phyloP scores from a whole-genome alignment of 1,284 basidiomycete genomes.

The Apiotrichum gamsii region DNA sequence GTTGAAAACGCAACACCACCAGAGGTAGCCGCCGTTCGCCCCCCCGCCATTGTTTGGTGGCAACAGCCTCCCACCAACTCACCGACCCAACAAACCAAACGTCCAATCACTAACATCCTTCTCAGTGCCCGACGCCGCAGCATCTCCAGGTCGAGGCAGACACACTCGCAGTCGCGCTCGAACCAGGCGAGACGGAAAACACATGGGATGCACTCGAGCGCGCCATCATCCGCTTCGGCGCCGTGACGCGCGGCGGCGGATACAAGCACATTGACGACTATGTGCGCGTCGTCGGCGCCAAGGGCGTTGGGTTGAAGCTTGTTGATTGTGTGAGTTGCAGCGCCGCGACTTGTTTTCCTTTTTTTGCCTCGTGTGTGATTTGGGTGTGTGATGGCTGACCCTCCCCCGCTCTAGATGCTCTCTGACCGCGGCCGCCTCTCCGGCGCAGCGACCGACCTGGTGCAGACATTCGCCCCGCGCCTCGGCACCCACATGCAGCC shows the following conservation, averaged over 20 bases:
- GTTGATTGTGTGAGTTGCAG: slow-evolving; percentile 43
- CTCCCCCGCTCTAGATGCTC: slow-evolving; percentile 41
- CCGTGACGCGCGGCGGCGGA: slow-evolving; percentile 45
- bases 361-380: no score
- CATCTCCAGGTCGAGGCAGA: slow-evolving; percentile 42
- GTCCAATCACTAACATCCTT: neutral
- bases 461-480: slow-evolving; percentile 50
- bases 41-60: neutral
- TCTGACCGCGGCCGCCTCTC: slow-evolving; percentile 51
- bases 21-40: no score
- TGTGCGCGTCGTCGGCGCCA: slow-evolving; percentile 41
- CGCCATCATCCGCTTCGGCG: slow-evolving; percentile 43
- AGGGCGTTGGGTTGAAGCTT: slow-evolving; percentile 39
- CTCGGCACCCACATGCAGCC: slow-evolving; percentile 44
- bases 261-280: slow-evolving; percentile 42
- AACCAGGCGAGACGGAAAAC: slow-evolving; percentile 45
- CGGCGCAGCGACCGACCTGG: slow-evolving; percentile 48
- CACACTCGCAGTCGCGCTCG: slow-evolving; percentile 30
- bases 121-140: slow-evolving; percentile 42
- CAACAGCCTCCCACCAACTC: no score
- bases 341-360: neutral
- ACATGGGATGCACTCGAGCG: slow-evolving; percentile 48
- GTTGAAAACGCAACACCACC: no score
- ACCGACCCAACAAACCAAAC: neutral
- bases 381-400: neutral